Evolutionary conservation across 139 green algal species (phyloP), one percentile per base, ranked within the genome.

Genomic region (Diplosphaera chodatii): DNA sequence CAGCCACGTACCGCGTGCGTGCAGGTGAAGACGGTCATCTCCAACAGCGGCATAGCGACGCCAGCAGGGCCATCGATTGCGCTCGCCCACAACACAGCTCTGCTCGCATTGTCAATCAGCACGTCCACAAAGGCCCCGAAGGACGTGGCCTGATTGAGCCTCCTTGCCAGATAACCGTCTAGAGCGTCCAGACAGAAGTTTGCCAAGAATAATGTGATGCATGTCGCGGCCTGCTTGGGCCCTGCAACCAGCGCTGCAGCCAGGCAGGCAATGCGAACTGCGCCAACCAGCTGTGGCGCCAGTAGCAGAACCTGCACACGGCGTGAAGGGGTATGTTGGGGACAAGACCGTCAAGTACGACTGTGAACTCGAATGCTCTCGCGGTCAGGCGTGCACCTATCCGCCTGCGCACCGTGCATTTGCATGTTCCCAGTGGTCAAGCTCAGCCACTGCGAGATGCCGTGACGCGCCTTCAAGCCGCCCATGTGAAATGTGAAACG

Each of bases 81-180:
- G 66, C 77, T 80, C n/a, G 27, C 41, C 77, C 80, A 89, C 3
- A 89, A 70, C 33, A 85, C 37, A 1, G 73, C 84, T 1, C 84
- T 37, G 18, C 59, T 68, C 2, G 70, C 18, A 18, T 80, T 82
- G 74, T 89, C 84, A 34, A 88, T 37, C 0, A 72, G 65, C 1
- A 89, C 84, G 31, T 89, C 84, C 10, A 88, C 74, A 13, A 83
- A 84, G 6, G 84, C 82, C 2, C 84, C 84, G 71, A 88, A 89
- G 5, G 70, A 25, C 10, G 80, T 83, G 1, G 66, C 64, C 78
- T 86, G 77, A 55, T 63, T 28, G 0, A 81, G 56, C 1, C 27
- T 34, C 6, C 79, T 27, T 1, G 79, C 79, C 18, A 76, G 65
- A 31, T 74, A 69, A 22, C 79, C 79, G 40, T 84, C 79, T 1